Evolutionary conservation across 2,329 filamentous ascomycete species (phyloP), one percentile per base, ranked within the genome.

Genomic region (Beauveria sp.): DNA sequence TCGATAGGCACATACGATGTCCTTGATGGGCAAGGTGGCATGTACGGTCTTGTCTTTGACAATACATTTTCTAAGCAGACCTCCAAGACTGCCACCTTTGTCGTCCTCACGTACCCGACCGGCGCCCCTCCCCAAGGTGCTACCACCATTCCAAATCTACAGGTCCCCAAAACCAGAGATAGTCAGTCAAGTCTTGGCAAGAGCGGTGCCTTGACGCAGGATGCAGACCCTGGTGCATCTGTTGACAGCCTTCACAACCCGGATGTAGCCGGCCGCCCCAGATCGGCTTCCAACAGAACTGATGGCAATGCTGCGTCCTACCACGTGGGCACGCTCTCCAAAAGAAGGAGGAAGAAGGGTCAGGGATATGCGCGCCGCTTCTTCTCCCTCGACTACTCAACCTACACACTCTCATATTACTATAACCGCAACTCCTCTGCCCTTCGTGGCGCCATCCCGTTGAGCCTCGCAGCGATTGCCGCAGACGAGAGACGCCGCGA

Each of bases 21-120:
- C 26, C 79, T 79, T 0, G 70, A 79, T 8, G 86, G 86, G 40
- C 86, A 95, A 65, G 90, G 88, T 26, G 95, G 95, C 70, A 97
- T 96, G 85, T 99, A 96, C 72, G 95, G 93, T 62, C 80, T 99
- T 64, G 91, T 98, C 38, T 96, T 99, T 71, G 95, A 99, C 83
- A 99, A 99, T 72, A 99, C 95, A 31, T 99, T 99, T 73, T 96
- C 93, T 64, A 98, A 97, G 77, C 90, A 88, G 74, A 88, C 90
- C 48, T 95, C 93, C 59, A 99, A 99, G 77, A 96, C 89, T 34
- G 92, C 92, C 22, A 98, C 93, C 8, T 91, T 99, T 70, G 93
- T 97, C 42, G 85, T 99, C 58, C 83, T 98, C 73, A 98, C 92
- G 45, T 97, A 98, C 70, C 93, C 93, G 10, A 93, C 91, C 42